Evolutionary conservation across 2,329 filamentous ascomycete species (phyloP).

Genomic region (Ilyonectria sp.): DNA sequence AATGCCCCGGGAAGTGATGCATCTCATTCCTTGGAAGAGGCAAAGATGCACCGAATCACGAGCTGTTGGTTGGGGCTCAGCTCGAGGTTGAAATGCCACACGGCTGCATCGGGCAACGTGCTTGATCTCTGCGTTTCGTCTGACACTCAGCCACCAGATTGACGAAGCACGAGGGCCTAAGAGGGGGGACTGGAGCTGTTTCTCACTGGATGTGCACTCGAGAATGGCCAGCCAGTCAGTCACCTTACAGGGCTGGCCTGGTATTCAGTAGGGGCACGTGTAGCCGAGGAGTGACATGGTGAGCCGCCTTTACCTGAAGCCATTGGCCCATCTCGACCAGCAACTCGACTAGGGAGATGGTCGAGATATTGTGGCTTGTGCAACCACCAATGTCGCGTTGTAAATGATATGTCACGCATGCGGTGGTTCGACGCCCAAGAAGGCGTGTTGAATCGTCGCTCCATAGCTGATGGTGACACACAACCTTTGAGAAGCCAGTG

Average conservation of each 20-base stretch:
- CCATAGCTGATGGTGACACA: constrained; percentile 18
- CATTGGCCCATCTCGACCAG: not conserved
- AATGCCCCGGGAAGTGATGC: constrained; percentile 2
- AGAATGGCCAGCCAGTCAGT: constrained; percentile 19
- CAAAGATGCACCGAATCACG: constrained; percentile 16
- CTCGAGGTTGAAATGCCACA: constrained; percentile 17
- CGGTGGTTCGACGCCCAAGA: constrained; percentile 23
- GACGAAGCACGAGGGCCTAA: constrained; percentile 32
- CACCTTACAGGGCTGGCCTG: constrained; percentile 20
- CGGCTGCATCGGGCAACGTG: constrained; percentile 29
- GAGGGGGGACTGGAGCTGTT: constrained; percentile 25
- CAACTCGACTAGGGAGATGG: not conserved
- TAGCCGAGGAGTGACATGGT: constrained; percentile 26
- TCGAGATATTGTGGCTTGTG: constrained; percentile 20
- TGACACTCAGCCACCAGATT: constrained; percentile 40
- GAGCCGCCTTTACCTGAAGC: not conserved
- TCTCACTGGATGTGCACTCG: constrained; percentile 11
- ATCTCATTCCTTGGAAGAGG: constrained; percentile 23
- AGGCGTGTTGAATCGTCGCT: not conserved
- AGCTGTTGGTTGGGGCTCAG: constrained; percentile 12
- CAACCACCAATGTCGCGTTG: constrained; percentile 13
- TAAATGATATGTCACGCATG: constrained; percentile 24
- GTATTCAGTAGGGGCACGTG: constrained; percentile 18
- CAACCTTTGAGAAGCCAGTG: not conserved
- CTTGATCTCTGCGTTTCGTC: constrained; percentile 26